Percentiles rank a stretch among this genome's conserved stretches.
These are phyloP conservation scores for Penicillium paxilli DNA, from an alignment of 495 filamentous ascomycete species.

Conservation along the genomic window DNA sequence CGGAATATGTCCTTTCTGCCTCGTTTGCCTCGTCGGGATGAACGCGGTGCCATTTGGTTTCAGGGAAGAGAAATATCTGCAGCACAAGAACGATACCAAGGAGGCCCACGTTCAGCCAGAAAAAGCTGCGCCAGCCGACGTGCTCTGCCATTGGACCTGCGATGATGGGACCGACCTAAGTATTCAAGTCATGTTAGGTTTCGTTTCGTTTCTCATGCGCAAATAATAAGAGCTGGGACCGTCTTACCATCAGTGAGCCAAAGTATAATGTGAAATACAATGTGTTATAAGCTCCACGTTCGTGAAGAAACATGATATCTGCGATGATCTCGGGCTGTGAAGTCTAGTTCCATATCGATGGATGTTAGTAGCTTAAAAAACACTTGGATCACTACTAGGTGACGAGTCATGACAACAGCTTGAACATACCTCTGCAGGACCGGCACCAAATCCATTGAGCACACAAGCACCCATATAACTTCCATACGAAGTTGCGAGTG, in stretches of 20 bases:
- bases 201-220: neutral
- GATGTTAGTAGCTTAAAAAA: too few relatives aligned
- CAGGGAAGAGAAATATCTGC: slow-evolving; percentile 58
- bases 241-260: slow-evolving; percentile 39
- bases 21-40: slow-evolving; percentile 21
- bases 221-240: neutral
- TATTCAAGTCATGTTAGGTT: neutral
- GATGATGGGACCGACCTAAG: slow-evolving; percentile 52
- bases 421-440: slow-evolving; percentile 36
- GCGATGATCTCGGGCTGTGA: slow-evolving; percentile 63
- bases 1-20: neutral
- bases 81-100: slow-evolving; percentile 46
- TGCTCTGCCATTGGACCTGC: slow-evolving; percentile 57
- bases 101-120: slow-evolving; percentile 56
- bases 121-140: slow-evolving; percentile 57
- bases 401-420: neutral
- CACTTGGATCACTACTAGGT: too few relatives aligned
- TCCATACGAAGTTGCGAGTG: slow-evolving; percentile 53
- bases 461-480: slow-evolving; percentile 63
- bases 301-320: slow-evolving; percentile 67
- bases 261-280: slow-evolving; percentile 60
- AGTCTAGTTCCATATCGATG: slow-evolving; percentile 38
- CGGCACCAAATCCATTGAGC: slow-evolving; percentile 62
- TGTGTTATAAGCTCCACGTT: slow-evolving; percentile 65
- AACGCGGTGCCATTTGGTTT: slow-evolving; percentile 58